Conservation (phyloP, 768 basidiomycete species). For the Wakefieldia striispora region DNA sequence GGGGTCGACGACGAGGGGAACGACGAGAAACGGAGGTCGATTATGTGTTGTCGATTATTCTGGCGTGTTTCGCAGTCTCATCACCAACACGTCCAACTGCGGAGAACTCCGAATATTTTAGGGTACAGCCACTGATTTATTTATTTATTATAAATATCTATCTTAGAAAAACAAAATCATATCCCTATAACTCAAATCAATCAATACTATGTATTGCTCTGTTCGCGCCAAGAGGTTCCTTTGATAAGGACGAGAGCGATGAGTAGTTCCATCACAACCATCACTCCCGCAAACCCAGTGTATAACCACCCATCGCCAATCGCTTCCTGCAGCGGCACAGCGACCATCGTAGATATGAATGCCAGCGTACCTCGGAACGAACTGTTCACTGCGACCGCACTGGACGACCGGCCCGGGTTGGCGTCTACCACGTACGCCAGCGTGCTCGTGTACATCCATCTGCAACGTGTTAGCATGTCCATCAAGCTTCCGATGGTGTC, state of each 20-base stretch:
- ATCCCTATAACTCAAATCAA: not conserved
- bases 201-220: constrained; percentile 21
- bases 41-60: constrained; percentile 24
- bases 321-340: constrained; percentile 69
- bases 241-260: constrained; percentile 60
- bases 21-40: not conserved
- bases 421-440: constrained; percentile 87
- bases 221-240: constrained; percentile 58
- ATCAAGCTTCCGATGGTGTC: not conserved
- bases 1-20: constrained; percentile 12
- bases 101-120: constrained; percentile 16
- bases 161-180: constrained; percentile 3
- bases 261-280: constrained; percentile 51
- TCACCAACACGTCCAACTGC: constrained; percentile 22
- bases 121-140: constrained; percentile 20
- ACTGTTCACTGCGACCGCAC: constrained; percentile 75
- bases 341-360: constrained; percentile 68
- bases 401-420: constrained; percentile 76
- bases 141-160: constrained; percentile 8
- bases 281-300: constrained; percentile 58
- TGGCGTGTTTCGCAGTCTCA: constrained; percentile 24
- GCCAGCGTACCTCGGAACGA: constrained; percentile 69
- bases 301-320: constrained; percentile 83
- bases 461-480: constrained; percentile 19
- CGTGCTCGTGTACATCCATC: constrained; percentile 64